phyloP scores from a whole-genome alignment of 2,329 filamentous ascomycete genomes.

The Diaporthe citri region DNA sequence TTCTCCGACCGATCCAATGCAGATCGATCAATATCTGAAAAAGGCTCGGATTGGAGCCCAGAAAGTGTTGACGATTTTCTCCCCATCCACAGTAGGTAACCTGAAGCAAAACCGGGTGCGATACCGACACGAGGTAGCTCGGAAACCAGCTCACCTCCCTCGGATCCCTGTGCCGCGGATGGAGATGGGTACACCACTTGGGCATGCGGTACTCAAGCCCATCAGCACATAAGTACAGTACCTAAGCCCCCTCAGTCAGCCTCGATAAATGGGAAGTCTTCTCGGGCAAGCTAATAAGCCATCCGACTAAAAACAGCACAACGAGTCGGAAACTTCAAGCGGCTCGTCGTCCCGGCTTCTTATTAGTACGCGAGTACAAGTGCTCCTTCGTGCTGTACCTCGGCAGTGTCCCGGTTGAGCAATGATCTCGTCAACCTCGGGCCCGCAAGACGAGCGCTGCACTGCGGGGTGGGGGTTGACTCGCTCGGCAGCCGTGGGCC shows the following conservation, averaged over 20 bases:
- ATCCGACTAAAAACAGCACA: background rate
- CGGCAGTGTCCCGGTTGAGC: slow-evolving; percentile 18
- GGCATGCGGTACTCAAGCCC: background rate
- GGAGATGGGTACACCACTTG: background rate
- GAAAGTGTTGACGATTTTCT: background rate
- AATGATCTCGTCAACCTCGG: slow-evolving; percentile 24
- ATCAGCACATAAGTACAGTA: background rate
- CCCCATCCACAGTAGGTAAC: too few relatives aligned
- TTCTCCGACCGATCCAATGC: slow-evolving; percentile 12
- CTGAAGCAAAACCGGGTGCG: background rate
- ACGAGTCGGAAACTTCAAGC: background rate
- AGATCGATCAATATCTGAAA: too few relatives aligned
- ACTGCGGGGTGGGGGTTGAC: slow-evolving; percentile 15
- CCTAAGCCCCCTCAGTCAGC: background rate
- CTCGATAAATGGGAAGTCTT: background rate
- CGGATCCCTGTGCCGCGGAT: background rate
- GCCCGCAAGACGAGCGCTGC: background rate
- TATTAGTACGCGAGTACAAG: background rate
- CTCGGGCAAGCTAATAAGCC: background rate
- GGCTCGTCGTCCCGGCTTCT: background rate
- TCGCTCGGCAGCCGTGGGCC: background rate
- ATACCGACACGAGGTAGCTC: background rate
- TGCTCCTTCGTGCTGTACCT: background rate
- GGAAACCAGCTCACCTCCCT: background rate
- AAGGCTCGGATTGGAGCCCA: too few relatives aligned